Evolutionary conservation across 192 early-diverging fungal species (phyloP), one percentile per base, ranked within the genome.

Genomic region (Piromyces sp.): DNA sequence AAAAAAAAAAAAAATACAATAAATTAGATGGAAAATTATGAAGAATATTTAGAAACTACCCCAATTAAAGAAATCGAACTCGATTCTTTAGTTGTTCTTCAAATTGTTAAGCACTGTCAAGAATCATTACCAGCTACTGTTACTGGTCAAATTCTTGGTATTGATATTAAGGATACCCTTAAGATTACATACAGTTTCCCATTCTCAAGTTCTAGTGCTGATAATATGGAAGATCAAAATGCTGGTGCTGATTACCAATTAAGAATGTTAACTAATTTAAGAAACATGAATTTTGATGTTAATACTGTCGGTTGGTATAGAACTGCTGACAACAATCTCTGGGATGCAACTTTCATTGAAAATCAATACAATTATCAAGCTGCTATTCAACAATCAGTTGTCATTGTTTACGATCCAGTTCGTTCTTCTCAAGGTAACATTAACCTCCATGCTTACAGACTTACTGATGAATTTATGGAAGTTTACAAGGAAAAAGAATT

Each of bases 251-350:
- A 95, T 82, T 98, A 99, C 87, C 95, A 97, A 88, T 84, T 95
- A 78, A 93, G 95, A 84, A 96, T 98, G 95, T 92, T 99, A 88
- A 89, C 94, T 84, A 93, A 94, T 84, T 90, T 99, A 85, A 92
- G 94, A 81, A 93, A 95, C 81, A 93, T 98, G 82, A 97, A 98
- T 86, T 95, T 93, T 79, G 98, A 99, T 84, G 93, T 94, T 84
- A 97, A 96, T 90, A 93, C 95, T 79, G 96, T 98, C 38, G 98
- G 98, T 29, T 97, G 97, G 95, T 96, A 98, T 87, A 95, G 95
- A 85, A 95, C 95, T 30, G 93, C 96, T 33, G 90, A 94, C 80
- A 94, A 93, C 82, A 92, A 93, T 83, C 96, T 96, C 85, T 92
- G 96, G 91, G 94, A 96, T 87, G 91, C 93, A 86, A 91, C 90